Conservation (phyloP, 495 filamentous ascomycete species). For the Podospora anserina region DNA sequence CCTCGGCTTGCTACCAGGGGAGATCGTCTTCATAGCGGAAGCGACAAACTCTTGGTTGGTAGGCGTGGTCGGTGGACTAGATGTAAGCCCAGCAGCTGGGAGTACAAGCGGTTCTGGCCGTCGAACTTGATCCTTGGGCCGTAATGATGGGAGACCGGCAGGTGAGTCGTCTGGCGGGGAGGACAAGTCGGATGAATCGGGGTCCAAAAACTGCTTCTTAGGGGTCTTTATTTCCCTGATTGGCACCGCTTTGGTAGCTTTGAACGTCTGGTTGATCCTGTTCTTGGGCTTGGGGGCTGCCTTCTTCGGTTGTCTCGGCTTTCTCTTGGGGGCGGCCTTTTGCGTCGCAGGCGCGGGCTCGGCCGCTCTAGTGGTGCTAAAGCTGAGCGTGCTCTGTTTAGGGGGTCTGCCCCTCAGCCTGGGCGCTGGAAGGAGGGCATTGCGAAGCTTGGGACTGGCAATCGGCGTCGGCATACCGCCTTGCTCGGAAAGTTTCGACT, state of each 20-base stretch:
- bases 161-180: slow-evolving; percentile 20
- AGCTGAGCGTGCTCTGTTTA: slow-evolving; percentile 43
- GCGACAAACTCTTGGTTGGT: background rate
- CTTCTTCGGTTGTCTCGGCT: slow-evolving; percentile 41
- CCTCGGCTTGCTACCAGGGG: slow-evolving; percentile 42
- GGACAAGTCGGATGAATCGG: slow-evolving; percentile 24
- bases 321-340: slow-evolving; percentile 33
- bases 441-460: slow-evolving; percentile 53
- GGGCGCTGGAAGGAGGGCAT: slow-evolving; percentile 37
- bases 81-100: background rate
- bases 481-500: slow-evolving; percentile 23
- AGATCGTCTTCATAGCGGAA: slow-evolving; percentile 35
- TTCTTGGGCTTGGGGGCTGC: slow-evolving; percentile 31
- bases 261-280: slow-evolving; percentile 41
- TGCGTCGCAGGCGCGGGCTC: slow-evolving; percentile 15
- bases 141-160: slow-evolving; percentile 26
- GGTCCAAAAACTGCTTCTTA: slow-evolving; percentile 18
- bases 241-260: slow-evolving; percentile 36
- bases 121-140: slow-evolving; percentile 18
- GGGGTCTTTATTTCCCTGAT: slow-evolving; percentile 20
- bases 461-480: slow-evolving; percentile 63
- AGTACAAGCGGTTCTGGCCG: slow-evolving; percentile 15
- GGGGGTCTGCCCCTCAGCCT: slow-evolving; percentile 19
- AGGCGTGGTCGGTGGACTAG: slow-evolving; percentile 13
- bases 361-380: slow-evolving; percentile 22